Base-by-base conservation (phyloP, 768 basidiomycete species). In the Pleurotus tuoliensis region DNA sequence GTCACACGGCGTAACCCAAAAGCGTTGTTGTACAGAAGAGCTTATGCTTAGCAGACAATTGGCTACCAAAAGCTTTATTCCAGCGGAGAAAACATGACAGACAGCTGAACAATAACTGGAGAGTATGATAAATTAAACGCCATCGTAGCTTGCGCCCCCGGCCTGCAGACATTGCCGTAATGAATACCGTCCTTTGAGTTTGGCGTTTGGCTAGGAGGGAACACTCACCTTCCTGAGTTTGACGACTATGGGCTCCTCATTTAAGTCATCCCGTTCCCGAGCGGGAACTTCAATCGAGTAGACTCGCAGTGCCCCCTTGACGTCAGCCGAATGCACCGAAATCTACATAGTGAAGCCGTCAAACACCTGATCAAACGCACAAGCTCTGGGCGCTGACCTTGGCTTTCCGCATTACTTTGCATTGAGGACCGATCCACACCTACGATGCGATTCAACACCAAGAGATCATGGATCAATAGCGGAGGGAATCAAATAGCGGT, bases 211-310 rank as follows among this genome's bases (percentile, higher is more conserved):
- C 48, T 60, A 59, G 55, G 56, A 53, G 57, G 47, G 57, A 13
- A 37, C 51, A 44, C 25, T 44, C 56, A 90, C 94, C 82, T 92
- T 91, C 70, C 93, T 82, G 71, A 97, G 76, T 60, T 84, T 81
- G 45, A 79, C 71, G 44, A 98, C 78, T 65, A 98, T 94, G 4
- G 90, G 87, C 49, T 88, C 91, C 79, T 95, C 90, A 62, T 85
- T 87, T 58, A 98, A 71, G 71, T 97, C 94, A 53, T 89, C 87
- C 68, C 81, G 82, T 68, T 92, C 87, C 52, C 82, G 79, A 37
- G 94, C 94, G 12, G 91, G 79, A 56, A 98, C 91, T 64, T 97
- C 93, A 65, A 97, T 88, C 51, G 92, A 92, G 74, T 80, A 94
- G 41, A 77, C 82, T 59, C 84, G 81, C 63, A 98, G 71, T 56